Evolutionary conservation across 495 filamentous ascomycete species (phyloP), one percentile per base, ranked within the genome.

Genomic region (Neurospora tetrasperma): DNA sequence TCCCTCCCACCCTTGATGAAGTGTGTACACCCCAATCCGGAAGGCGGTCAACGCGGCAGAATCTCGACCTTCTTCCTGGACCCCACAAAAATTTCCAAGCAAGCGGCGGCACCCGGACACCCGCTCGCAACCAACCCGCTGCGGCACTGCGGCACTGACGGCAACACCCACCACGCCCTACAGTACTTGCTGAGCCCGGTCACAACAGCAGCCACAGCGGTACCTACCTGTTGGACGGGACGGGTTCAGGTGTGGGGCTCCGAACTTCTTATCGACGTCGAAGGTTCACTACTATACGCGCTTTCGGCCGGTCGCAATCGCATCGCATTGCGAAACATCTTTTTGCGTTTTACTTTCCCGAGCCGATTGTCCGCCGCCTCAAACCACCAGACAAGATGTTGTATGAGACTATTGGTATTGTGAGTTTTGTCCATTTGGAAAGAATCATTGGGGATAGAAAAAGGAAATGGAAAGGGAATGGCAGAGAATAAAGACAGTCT

Each of bases 381-480:
- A 38, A 38, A 5, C 59, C 35, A 42, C 70, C 66, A 41, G 72
- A 70, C 77, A 86, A 77, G 74, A 99, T 99, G 96, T 86, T 99
- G 84, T 99, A 99, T 86, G 96, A 99, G 82, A 85, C 97, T 74
- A 97, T 99, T 81, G 96, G 93, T 74, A 90, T 98, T 81, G 96
- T 98, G 35, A 86, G 79, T 31, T n/a, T n/a, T n/a, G n/a, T n/a
- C n/a, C n/a, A n/a, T n/a, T n/a, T n/a, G n/a, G n/a, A n/a, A n/a
- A n/a, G n/a, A n/a, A n/a, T n/a, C n/a, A n/a, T n/a, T n/a, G n/a
- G n/a, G n/a, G n/a, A n/a, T n/a, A n/a, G n/a, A n/a, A n/a, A 31
- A 1, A 39, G 39, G 7, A 8, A 39, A 39, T 0, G 39, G 35
- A 5, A 38, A 39, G 1, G 39, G 39, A 39, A 39, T 39, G 35